Evolutionary conservation across 2,329 filamentous ascomycete species (phyloP), one percentile per base, ranked within the genome.

Genomic region (Epichloe bromicola): DNA sequence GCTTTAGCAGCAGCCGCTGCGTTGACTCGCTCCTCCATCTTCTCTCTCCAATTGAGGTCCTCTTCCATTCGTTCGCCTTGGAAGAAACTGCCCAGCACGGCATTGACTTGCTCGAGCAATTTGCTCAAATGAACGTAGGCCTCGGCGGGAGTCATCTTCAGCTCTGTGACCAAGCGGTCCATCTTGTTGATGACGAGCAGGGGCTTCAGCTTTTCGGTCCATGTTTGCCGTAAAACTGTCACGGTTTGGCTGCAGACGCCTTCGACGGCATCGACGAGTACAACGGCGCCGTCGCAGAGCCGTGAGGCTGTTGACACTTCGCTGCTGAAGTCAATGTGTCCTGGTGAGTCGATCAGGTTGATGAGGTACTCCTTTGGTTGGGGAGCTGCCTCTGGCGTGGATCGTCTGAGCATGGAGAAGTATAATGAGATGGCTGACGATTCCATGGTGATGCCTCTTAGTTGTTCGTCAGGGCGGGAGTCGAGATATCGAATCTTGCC

Each of bases 371-470:
- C 91, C 63, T 88, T 88, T 19, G 85, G 76, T 60, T 83, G 78
- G 0, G 88, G 84, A 14, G 74, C 63, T 5, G 80, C 80, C 15
- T 88, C 83, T 2, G 85, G 83, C 2, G 79, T 74, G 38, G 80
- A 73, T 58, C 88, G 80, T 58, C 90, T 79, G 50, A 95, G 73
- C 78, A 97, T 88, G 37, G 90, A 94, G 67, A 98, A 98, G 69
- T 86, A 94, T 36, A 98, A 75, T 0, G 93, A 97, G 57, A 98
- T 98, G 55, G 93, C 93, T 5, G 91, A 97, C 0, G 93, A 97
- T 67, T 98, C 93, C 93, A 98, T 98, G n/a, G 93, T 98, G 63
- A 98, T 98, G 51, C 93, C 93, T 57, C 93, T 85, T 15, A 87
- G 79, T 70, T 98, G 93, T 67, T 98, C 93, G 68, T 98, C 93